Base-by-base conservation (phyloP, 2,329 filamentous ascomycete species). In the Trichoderma sp. region DNA sequence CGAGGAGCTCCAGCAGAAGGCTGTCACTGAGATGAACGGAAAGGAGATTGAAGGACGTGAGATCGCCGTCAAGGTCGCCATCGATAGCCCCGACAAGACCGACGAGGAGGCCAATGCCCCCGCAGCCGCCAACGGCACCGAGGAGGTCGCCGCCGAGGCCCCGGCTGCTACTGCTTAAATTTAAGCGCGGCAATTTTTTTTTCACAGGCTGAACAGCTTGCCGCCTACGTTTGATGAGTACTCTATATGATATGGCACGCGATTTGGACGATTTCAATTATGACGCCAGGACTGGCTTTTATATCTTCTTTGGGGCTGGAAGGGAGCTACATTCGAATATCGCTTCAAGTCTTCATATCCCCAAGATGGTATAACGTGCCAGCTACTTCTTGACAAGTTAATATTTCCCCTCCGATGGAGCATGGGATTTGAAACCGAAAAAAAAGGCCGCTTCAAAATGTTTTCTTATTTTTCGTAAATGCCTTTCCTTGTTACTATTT, bases 21-120 rank as follows among this genome's bases (percentile, higher is more conserved):
- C 96, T 76, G 97, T 98, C 76, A 82, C 86, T 68, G 96, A 99
- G 88, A 99, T 99, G 96, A 98, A 99, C 85, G 96, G 94, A 86
- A 98, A 97, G 91, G 93, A 97, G 83, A 96, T 99, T 77, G 96
- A 98, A 84, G 96, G 95, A 76, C 95, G 96, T 80, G 95, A 98
- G 87, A 99, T 99, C 78, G 96, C 96, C 76, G 96, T 99, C 89
- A 99, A 99, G 93, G 95, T 99, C 82, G 96, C 96, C 81, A 98
- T 99, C 81, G 96, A 99, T 87, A 98, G 94, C 88, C 96, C 96
- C 76, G 95, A 97, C 86, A 99, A 98, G 92, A 91, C 89, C 73
- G 89, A 92, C 76, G 95, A 98, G 85, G 95, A 98, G 82, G 90
- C 92, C 80, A 92, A 87, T 79, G 84, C 84, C 74, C 83, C 83